phyloP scores from a whole-genome alignment of 2,329 filamentous ascomycete genomes.

The Raffaelea arxii region DNA sequence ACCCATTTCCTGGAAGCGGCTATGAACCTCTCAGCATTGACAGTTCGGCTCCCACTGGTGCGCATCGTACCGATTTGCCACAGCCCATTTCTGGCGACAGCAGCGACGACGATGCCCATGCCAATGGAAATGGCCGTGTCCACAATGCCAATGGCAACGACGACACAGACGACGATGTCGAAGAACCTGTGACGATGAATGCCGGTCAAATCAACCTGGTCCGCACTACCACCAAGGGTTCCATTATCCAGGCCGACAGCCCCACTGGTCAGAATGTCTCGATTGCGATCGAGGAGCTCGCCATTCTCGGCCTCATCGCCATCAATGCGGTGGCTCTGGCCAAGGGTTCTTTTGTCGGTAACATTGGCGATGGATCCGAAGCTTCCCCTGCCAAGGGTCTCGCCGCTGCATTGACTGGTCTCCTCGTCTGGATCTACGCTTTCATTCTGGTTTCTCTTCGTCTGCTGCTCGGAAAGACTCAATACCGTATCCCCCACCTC shows the following conservation, averaged over 20 bases:
- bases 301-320: conserved; percentile 60
- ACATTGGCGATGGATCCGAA: conserved; percentile 35
- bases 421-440: conserved; percentile 74
- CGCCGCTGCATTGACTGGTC: conserved; percentile 54
- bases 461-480: conserved; percentile 54
- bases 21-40: conserved; percentile 7
- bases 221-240: conserved; percentile 53
- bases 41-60: conserved; percentile 11
- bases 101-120: conserved; percentile 37
- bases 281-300: conserved; percentile 64
- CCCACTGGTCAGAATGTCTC: conserved; percentile 64
- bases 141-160: conserved; percentile 40
- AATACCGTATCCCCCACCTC: conserved; percentile 59
- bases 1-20: not conserved
- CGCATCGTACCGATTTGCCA: conserved; percentile 42
- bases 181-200: conserved; percentile 48
- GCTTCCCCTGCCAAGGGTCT: conserved; percentile 30
- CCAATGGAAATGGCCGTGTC: conserved; percentile 43
- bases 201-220: conserved; percentile 47
- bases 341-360: conserved; percentile 47
- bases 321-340: conserved; percentile 58
- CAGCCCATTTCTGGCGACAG: conserved; percentile 27
- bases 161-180: conserved; percentile 37
- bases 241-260: conserved; percentile 61
- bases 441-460: conserved; percentile 63